Conservation (phyloP, 352 stramenopile species). For the Peronospora tabacina region DNA sequence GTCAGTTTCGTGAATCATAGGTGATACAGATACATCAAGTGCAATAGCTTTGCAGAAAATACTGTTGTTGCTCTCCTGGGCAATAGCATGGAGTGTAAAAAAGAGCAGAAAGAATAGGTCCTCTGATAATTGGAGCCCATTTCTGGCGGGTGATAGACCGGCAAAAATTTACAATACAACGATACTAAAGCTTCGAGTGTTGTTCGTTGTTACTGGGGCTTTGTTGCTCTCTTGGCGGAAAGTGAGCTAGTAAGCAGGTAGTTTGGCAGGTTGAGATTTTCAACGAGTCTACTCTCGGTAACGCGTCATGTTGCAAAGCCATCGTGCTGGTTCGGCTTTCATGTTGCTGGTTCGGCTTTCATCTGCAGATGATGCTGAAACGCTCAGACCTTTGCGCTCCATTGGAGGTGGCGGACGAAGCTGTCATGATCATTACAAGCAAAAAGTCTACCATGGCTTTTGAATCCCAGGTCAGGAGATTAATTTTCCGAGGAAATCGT, state of each 20-base stretch:
- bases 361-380: neutral
- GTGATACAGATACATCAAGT: neutral
- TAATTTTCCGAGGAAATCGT: neutral
- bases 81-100: no score
- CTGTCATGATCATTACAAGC: slow-evolving; percentile 2
- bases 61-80: neutral
- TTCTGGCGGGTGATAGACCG: neutral
- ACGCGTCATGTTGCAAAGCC: neutral
- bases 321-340: slow-evolving; percentile 1
- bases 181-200: neutral
- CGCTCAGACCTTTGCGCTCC: neutral
- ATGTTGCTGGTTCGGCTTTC: neutral
- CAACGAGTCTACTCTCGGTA: slow-evolving; percentile 8
- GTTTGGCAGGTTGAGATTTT: slow-evolving; percentile 9
- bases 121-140: neutral
- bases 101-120: no score
- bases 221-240: slow-evolving; percentile 13
- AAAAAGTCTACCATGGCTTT: neutral
- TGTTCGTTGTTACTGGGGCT: slow-evolving; percentile 4
- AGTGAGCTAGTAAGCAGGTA: slow-evolving; percentile 4
- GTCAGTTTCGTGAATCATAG: neutral
- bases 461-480: neutral
- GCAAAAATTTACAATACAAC: slow-evolving; percentile 14
- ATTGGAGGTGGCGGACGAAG: neutral
- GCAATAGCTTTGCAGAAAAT: neutral